These are phyloP conservation scores for Cladosporium sp. DNA, from an alignment of 2,329 filamentous ascomycete genomes.

Conservation along the genomic window DNA sequence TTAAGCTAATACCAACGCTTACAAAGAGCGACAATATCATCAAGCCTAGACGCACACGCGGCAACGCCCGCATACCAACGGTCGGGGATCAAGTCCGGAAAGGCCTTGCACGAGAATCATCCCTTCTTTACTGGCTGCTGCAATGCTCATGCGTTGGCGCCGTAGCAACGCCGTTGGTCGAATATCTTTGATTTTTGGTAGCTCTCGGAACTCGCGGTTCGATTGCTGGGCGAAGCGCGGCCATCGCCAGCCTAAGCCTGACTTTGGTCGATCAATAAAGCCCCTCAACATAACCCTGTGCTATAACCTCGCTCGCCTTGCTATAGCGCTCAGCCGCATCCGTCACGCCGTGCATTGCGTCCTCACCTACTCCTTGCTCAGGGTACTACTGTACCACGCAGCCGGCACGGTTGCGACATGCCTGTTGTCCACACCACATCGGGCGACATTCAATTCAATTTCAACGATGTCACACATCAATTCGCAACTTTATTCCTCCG, in stretches of 20 bases:
- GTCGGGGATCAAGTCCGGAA: not conserved
- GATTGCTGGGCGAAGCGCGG: constrained; percentile 1
- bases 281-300: constrained; percentile 20
- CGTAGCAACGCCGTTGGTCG: constrained; percentile 15
- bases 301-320: constrained; percentile 7
- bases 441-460: not conserved
- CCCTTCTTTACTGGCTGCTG: constrained; percentile 4
- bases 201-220: constrained; percentile 10
- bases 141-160: constrained; percentile 4
- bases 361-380: constrained; percentile 7
- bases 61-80: constrained; percentile 19
- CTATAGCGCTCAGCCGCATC: constrained; percentile 16
- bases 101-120: not conserved
- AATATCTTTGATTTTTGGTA: constrained; percentile 4
- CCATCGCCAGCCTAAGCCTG: constrained; percentile 1
- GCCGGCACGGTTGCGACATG: constrained; percentile 10
- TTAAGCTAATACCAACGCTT: not conserved
- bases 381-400: constrained; percentile 3
- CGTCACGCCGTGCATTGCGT: constrained; percentile 3
- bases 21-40: not conserved
- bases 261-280: constrained; percentile 19
- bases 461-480: constrained; percentile 4
- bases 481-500: not conserved
- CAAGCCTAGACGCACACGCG: constrained; percentile 9
- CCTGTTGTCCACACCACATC: not conserved